Base-by-base conservation (phyloP, 768 basidiomycete species). In the Rhodosporidiobolus sp. region DNA sequence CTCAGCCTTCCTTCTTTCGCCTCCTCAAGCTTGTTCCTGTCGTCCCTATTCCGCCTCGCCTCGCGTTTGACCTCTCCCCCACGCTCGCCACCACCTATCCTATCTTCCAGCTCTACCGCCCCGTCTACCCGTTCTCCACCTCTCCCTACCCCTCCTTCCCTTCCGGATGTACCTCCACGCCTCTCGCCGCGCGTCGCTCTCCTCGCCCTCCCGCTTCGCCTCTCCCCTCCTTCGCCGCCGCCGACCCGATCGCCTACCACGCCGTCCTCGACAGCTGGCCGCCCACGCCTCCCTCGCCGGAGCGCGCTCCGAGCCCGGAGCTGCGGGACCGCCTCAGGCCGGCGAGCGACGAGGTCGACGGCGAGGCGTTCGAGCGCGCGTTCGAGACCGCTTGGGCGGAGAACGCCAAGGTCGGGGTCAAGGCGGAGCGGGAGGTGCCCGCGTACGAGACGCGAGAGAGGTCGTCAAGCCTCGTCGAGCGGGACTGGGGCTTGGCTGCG, bases 41-140 rank as follows among this genome's bases (percentile, higher is more conserved):
- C 56, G 50, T 59, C n/a, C 45, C 28, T 12, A n/a, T 59, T 17
- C 58, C 58, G 19, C 58, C 58, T n/a, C 58, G 43, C 43, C 11
- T 45, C 14, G 16, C 30, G 26, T 35, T 66, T 46, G 19, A 49
- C 48, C 65, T 58, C 56, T 45, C 58, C 26, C 58, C 58, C 7
- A 4, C 4, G 17, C 58, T 59, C 49, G 34, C 48, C 26, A 20
- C 32, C 3, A 19, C 28, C 22, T 67, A 64, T 43, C 62, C 62
- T 7, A 34, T 64, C 46, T 32, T 61, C 32, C 43, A 49, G 2
- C 32, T 68, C 58, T 65, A 68, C 56, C 66, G 57, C 9, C 26
- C 71, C 4, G 57, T 28, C 45, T 73, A 57, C 30, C 71, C 71
- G 0, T n/a, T n/a, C n/a, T 1, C 48, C 34, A 4, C 65, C n/a